phyloP scores from a whole-genome alignment of 140 eudicot genomes.

The Flaveria floridana region DNA sequence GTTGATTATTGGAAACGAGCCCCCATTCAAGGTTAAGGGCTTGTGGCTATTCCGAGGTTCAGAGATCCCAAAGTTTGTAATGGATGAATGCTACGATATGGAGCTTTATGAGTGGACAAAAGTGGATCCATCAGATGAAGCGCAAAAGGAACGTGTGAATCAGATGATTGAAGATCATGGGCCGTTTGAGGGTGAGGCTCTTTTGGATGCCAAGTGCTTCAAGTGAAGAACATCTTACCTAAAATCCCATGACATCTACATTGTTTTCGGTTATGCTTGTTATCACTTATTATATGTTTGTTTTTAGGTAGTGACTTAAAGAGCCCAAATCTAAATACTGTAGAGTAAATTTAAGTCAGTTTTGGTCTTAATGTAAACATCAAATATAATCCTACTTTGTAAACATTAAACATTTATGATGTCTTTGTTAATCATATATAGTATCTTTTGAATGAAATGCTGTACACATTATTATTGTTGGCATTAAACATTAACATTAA shows the following conservation, averaged over 20 bases:
- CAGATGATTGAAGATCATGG: constrained; percentile 22
- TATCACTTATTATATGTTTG: too few species aligned
- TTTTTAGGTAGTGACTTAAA: too few species aligned
- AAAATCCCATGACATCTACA: background rate
- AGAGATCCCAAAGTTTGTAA: constrained; percentile 62
- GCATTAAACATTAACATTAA: too few species aligned
- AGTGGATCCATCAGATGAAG: constrained; percentile 1
- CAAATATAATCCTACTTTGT: too few species aligned
- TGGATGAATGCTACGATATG: constrained; percentile 60
- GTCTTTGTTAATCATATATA: too few species aligned
- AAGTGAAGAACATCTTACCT: constrained; percentile 5
- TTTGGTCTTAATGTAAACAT: too few species aligned
- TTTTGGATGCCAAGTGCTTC: constrained; percentile 26
- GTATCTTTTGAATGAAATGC: too few species aligned
- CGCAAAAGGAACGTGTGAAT: constrained; percentile 23
- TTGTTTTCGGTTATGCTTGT: background rate
- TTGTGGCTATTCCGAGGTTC: constrained; percentile 74
- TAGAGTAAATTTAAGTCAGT: too few species aligned
- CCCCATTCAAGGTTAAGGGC: constrained; percentile 73
- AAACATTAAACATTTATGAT: too few species aligned
- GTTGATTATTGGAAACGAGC: constrained; percentile 61
- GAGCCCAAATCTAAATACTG: too few species aligned
- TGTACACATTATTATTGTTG: too few species aligned
- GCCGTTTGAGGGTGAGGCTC: constrained; percentile 23
- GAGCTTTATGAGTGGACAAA: background rate